Conservation (phyloP, 108 stramenopile species). For the Craspedostauros australis region DNA sequence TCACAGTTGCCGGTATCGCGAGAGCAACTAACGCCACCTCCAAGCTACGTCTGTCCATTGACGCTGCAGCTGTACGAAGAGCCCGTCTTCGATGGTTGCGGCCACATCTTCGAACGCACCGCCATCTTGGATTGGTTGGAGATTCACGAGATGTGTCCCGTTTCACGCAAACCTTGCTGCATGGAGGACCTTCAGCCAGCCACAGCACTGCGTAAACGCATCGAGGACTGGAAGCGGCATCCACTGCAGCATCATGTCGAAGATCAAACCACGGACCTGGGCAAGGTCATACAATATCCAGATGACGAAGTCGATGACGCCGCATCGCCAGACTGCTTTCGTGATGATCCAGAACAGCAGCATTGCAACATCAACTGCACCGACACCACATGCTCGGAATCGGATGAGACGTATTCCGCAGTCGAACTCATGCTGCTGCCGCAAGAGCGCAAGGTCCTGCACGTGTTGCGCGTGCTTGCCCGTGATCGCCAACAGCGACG, state of each 20-base stretch:
- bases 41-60: constrained; percentile 16
- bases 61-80: constrained; percentile 15
- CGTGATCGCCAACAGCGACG: neutral
- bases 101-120: constrained; percentile 14
- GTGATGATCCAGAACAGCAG: neutral
- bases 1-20: too few relatives aligned
- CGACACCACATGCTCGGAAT: neutral
- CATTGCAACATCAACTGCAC: neutral
- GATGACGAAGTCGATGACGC: neutral
- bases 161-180: neutral
- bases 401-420: neutral
- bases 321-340: neutral
- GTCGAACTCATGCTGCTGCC: constrained; percentile 25
- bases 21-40: too few relatives aligned
- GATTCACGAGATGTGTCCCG: neutral
- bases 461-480: neutral
- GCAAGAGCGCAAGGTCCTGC: constrained; percentile 22
- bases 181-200: constrained; percentile 3
- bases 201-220: constrained; percentile 6
- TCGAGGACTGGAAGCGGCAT: constrained; percentile 16
- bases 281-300: constrained; percentile 2
- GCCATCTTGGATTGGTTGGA: constrained; percentile 26
- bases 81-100: constrained; percentile 14
- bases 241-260: neutral
- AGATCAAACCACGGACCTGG: too few relatives aligned